A percentile compares a stretch with the other conserved stretches of the same genome.
Evolutionary conservation across 768 basidiomycete species (phyloP).

Genomic region (Trametes cubensis): DNA sequence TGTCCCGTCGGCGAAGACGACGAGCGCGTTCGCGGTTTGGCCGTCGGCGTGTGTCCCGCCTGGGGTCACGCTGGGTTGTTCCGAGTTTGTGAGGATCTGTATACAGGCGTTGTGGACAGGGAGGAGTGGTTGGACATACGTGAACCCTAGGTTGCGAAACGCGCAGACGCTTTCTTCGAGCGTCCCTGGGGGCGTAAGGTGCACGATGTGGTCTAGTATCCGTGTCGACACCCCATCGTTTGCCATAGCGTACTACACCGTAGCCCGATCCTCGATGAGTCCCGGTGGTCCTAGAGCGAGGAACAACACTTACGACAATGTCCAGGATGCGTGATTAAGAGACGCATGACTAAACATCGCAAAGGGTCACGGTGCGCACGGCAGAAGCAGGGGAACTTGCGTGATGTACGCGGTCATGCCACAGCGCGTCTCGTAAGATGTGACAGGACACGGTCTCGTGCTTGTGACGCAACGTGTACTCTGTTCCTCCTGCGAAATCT

Average conservation of each 20-base stretch:
- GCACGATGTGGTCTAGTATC: constrained; percentile 69
- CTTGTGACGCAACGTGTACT: too few species aligned
- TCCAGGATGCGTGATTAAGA: too few species aligned
- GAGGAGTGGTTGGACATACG: constrained; percentile 30
- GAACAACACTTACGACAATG: too few species aligned
- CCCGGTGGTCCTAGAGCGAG: too few species aligned
- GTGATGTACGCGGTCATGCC: neutral
- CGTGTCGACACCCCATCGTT: constrained; percentile 38
- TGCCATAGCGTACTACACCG: neutral
- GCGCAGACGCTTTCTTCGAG: constrained; percentile 51
- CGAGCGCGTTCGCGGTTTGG: constrained; percentile 63
- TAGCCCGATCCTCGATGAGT: too few species aligned
- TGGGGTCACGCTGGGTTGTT: constrained; percentile 54
- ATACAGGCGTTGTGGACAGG: neutral
- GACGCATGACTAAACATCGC: neutral
- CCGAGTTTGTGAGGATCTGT: neutral
- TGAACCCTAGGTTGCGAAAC: constrained; percentile 67
- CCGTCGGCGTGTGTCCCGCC: constrained; percentile 71
- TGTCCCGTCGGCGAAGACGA: constrained; percentile 59
- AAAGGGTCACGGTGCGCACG: neutral
- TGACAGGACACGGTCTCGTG: neutral
- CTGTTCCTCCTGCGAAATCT: too few species aligned
- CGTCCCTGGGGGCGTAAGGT: constrained; percentile 67
- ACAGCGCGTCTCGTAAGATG: neutral
- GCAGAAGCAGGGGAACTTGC: too few species aligned